Conservation (phyloP, 805 yeast genomes). For the Hanseniaspora taiwanica region DNA sequence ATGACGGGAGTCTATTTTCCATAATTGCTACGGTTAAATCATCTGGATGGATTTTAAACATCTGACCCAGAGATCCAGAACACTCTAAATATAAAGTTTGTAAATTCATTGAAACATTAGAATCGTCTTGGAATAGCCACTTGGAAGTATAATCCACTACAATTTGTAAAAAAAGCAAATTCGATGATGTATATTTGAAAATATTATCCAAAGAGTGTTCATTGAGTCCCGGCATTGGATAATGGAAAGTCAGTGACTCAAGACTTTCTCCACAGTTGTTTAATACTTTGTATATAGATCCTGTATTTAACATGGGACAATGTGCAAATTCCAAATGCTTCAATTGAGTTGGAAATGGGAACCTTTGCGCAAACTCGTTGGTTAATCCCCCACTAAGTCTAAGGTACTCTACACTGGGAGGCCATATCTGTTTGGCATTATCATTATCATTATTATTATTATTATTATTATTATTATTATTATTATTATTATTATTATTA, state of each 20-base stretch:
- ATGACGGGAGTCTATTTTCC: conserved; percentile 60
- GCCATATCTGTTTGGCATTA: too few species aligned
- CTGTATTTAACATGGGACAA: conserved; percentile 66
- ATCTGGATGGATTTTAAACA: conserved; percentile 73
- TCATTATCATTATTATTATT: too few species aligned
- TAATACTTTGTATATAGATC: conserved; percentile 49
- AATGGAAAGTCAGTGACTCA: conserved; percentile 51
- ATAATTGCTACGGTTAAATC: conserved; percentile 75
- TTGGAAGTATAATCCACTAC: conserved; percentile 64
- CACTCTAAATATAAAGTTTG: conserved; percentile 59
- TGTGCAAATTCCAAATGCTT: conserved; percentile 67
- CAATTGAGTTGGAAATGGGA: conserved; percentile 63
- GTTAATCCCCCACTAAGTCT: conserved; percentile 84
- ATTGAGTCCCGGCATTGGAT: conserved; percentile 77
- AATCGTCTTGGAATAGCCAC: conserved; percentile 36
- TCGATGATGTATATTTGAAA: conserved; percentile 59
- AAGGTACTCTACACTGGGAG: conserved; percentile 54
- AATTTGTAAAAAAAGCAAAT: conserved; percentile 45
- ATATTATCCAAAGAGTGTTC: conserved; percentile 61
- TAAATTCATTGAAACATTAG: conserved; percentile 37
- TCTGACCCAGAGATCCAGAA: conserved; percentile 77
- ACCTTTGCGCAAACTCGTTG: conserved; percentile 56
- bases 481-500: too few species aligned
- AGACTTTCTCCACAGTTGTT: conserved; percentile 54
- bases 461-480: too few species aligned